A percentile compares a stretch with the other conserved stretches of the same genome.
Evolutionary conservation across 352 stramenopile genomes (phyloP).

Genomic region (Globisporangium barbulae): DNA sequence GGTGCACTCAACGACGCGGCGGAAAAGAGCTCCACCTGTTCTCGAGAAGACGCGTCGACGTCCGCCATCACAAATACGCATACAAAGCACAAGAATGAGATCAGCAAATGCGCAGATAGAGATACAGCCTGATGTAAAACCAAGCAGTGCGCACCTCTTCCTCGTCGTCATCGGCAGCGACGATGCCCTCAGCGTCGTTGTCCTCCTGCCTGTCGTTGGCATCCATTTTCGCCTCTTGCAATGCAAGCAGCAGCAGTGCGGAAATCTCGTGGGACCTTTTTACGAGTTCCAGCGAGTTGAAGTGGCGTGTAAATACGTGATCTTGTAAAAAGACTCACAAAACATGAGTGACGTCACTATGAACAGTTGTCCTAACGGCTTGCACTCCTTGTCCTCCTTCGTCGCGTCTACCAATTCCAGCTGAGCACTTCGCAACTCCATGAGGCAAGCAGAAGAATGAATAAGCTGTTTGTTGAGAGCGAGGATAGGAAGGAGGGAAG

Average conservation of each 20-base stretch:
- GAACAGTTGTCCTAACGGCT: no score
- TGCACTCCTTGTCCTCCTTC: no score
- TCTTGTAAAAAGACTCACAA: background rate
- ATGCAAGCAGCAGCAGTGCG: background rate
- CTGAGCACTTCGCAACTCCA: no score
- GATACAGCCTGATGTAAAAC: background rate
- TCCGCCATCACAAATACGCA: background rate
- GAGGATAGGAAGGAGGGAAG: no score
- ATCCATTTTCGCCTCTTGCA: constrained; percentile 14
- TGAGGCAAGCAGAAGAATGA: no score
- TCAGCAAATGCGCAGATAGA: no score
- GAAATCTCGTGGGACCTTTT: constrained; percentile 5
- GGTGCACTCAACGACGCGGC: constrained; percentile 5
- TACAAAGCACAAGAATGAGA: background rate
- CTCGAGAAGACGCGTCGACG: background rate
- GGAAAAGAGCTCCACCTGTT: constrained; percentile 32
- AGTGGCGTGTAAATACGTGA: constrained; percentile 11
- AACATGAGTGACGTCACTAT: background rate
- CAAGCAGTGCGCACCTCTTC: constrained; percentile 15
- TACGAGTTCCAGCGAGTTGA: constrained; percentile 4
- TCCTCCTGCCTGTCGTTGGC: background rate
- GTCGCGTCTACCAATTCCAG: no score
- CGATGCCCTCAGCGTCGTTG: background rate
- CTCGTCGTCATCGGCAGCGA: constrained; percentile 15
- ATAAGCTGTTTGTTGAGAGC: no score